A percentile compares a stretch with the other conserved stretches of the same genome.
phyloP scores from a whole-genome alignment of 2,329 filamentous ascomycete genomes.

The Diaporthe sp. region DNA sequence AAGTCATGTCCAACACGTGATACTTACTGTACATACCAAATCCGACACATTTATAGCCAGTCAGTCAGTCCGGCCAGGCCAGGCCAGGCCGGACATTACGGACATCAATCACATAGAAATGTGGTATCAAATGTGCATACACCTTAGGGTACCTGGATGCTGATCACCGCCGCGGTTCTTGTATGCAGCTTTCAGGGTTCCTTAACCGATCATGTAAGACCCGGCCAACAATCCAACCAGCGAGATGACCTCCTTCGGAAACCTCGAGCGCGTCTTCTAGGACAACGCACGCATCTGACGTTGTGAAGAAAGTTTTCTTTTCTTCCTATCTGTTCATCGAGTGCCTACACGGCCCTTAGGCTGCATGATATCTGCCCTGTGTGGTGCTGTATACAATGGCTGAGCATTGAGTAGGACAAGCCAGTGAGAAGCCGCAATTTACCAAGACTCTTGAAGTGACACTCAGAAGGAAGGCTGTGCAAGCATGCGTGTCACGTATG shows the following conservation, averaged over 20 bases:
- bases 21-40: background rate
- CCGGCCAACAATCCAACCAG: background rate
- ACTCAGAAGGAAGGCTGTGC: too few relatives aligned
- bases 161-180: background rate
- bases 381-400: background rate
- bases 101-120: background rate
- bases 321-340: background rate
- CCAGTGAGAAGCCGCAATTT: background rate
- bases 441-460: too few relatives aligned
- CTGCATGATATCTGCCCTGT: background rate
- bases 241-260: background rate
- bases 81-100: background rate
- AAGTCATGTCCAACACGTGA: slow-evolving; percentile 12
- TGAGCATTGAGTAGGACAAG: background rate
- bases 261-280: background rate
- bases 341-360: background rate
- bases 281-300: background rate
- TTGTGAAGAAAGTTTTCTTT: background rate
- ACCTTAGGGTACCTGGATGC: too few relatives aligned
- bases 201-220: background rate
- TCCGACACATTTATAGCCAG: background rate
- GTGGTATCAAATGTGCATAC: background rate
- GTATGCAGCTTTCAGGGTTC: background rate
- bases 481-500: background rate
- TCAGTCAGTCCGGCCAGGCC: background rate